Evolutionary conservation across 495 filamentous ascomycete species (phyloP), one percentile per base, ranked within the genome.

Genomic region (Neurospora hispaniola): DNA sequence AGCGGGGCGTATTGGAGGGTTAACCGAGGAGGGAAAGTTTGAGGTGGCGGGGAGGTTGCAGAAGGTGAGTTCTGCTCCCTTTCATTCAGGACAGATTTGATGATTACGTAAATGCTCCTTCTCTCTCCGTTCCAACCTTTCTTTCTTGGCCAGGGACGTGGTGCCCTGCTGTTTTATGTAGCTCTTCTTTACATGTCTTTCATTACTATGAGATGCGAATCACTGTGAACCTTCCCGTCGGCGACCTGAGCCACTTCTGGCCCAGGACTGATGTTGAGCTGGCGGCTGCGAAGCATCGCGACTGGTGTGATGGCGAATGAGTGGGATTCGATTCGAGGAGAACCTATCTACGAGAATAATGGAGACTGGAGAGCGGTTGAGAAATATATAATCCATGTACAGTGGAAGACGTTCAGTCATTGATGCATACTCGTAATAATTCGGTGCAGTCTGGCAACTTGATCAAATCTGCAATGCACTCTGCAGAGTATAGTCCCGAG

Each of bases 211-310:
- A 31, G 27, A 31, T 31, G 27, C 27, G 27, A 31, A 31, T 31
- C 27, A 31, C 27, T 31, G 27, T 31, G 27, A 85, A 82, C 12
- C 79, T 88, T 9, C 86, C 86, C 0, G 86, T 88, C 12, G 85
- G 86, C 18, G 87, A 88, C 69, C 78, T 88, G 9, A 86, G 79
- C 41, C 85, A 84, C 69, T 84, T 86, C 70, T 88, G 86, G 86
- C 85, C 82, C 8, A 79, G 73, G 48, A 85, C 85, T 0, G 84
- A 87, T 73, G 78, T 86, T 10, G 79, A 83, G 35, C 70, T 86
- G 46, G 81, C 80, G 9, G 72, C 79, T 12, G 77, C 78, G 42
- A 80, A 80, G 39, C 79, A 72, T n/a, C 42, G n/a, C 2, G 72
- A 76, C 69, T 72, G 59, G 73, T 14, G 42, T 7, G 3, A 41